Base-by-base conservation (phyloP, 2,329 filamentous ascomycete species). In the Fusarium irregulare region DNA sequence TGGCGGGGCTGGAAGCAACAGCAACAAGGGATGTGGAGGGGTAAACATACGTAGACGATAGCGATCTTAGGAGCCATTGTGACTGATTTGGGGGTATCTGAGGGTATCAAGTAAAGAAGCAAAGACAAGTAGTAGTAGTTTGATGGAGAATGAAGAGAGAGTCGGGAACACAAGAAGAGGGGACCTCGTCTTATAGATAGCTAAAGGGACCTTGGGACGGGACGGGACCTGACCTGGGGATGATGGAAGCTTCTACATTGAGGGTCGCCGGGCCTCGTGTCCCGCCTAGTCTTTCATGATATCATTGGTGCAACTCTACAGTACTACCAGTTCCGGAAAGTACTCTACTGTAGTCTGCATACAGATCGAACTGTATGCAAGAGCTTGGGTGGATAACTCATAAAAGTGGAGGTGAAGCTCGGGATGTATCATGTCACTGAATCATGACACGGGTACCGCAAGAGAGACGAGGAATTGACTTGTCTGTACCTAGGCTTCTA, bases 61-160 rank as follows among this genome's bases (percentile, higher is more conserved):
- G 94, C 94, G 79, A 97, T 88, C 86, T 93, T 97, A 81, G 93
- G 92, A 84, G 92, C 93, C 93, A 97, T 97, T 77, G 76, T 87
- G 85, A 68, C 55, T 68, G 60, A 65, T 64, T 69, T 67, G 23
- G 32, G 23, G 32, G 49, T 51, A 41, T 32, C 55, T 46, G 51
- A 32, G 60, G 66, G 61, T 58, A 70, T 62, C 64, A 61, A 60
- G 60, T 62, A 59, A 48, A 40, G 42, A 63, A 48, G 49, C 49
- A 51, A 59, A 63, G 21, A 60, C 45, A 44, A 44, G 45, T 49
- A 42, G 14, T 30, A 47, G 47, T 27, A 41, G 47, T 41, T 50
- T 51, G 34, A 40, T 54, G 56, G 44, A 23, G 58, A 57, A 23
- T 28, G 42, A 32, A 23, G 46, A 46, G 13, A 44, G 12, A 37